Evolutionary conservation across 768 basidiomycete species (phyloP).

Genomic region (Pisolithus microcarpus): DNA sequence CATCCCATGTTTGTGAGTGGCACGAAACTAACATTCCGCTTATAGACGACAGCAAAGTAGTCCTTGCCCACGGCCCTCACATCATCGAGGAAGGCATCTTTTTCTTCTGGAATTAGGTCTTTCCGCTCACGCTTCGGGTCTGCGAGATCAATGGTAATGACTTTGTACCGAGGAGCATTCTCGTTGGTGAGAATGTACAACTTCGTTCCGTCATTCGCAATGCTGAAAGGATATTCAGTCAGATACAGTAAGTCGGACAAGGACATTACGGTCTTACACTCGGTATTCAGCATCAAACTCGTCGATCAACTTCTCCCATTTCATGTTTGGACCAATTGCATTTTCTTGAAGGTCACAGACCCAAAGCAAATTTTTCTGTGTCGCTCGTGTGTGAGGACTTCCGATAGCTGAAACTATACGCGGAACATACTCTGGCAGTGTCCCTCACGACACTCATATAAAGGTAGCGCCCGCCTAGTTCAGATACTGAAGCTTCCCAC

Average conservation of each 20-base stretch:
- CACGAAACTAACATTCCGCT: slow-evolving; percentile 51
- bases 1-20: not conserved
- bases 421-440: slow-evolving; percentile 47
- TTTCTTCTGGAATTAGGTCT: slow-evolving; percentile 65
- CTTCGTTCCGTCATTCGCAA: slow-evolving; percentile 55
- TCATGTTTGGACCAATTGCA: slow-evolving; percentile 55
- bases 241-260: not conserved
- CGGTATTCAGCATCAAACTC: slow-evolving; percentile 62
- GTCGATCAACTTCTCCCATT: slow-evolving; percentile 66
- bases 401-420: not conserved
- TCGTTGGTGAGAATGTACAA: slow-evolving; percentile 63
- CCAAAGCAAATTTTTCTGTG: slow-evolving; percentile 72
- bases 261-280: slow-evolving; percentile 38
- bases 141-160: slow-evolving; percentile 57
- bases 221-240: slow-evolving; percentile 30
- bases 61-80: slow-evolving; percentile 44
- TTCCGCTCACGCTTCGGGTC: slow-evolving; percentile 39
- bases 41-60: slow-evolving; percentile 56
- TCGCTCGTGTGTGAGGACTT: not conserved
- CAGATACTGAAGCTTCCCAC: slow-evolving; percentile 49
- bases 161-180: slow-evolving; percentile 57
- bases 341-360: slow-evolving; percentile 56
- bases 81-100: slow-evolving; percentile 52
- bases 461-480: slow-evolving; percentile 59
- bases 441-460: slow-evolving; percentile 50